Percentiles rank a stretch among this genome's conserved stretches.
Evolutionary conservation across 2,329 filamentous ascomycete species (phyloP).

Genomic region (Aspergillus fumigatus): DNA sequence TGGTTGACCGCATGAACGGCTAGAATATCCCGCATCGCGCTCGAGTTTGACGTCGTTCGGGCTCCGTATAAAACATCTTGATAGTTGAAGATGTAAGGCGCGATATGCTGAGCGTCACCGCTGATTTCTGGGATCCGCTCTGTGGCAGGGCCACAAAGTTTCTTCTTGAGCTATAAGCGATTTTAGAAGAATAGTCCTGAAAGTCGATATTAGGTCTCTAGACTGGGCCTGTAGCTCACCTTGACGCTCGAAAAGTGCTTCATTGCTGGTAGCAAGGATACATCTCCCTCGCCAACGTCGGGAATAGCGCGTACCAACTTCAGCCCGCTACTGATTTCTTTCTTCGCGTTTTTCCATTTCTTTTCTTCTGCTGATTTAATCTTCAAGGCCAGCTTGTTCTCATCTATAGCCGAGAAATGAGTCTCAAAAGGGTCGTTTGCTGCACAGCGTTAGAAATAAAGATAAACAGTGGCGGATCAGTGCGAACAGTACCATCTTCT

Average conservation of each 20-base stretch:
- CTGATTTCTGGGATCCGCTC: constrained; percentile 57
- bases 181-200: constrained; percentile 22
- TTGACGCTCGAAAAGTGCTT: constrained; percentile 33
- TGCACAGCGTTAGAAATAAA: constrained; percentile 48
- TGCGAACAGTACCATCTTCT: constrained; percentile 24
- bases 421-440: constrained; percentile 69
- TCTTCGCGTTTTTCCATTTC: constrained; percentile 46
- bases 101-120: constrained; percentile 59
- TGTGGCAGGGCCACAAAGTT: constrained; percentile 54
- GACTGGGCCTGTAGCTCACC: constrained; percentile 18
- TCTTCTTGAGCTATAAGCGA: constrained; percentile 62
- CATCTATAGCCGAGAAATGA: constrained; percentile 70
- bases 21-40: constrained; percentile 63
- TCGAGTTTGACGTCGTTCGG: constrained; percentile 64
- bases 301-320: constrained; percentile 29
- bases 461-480: neutral
- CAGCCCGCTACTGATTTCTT: constrained; percentile 28
- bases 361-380: constrained; percentile 45
- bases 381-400: constrained; percentile 52
- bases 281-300: constrained; percentile 21
- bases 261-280: constrained; percentile 24
- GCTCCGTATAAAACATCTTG: constrained; percentile 73
- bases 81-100: constrained; percentile 74
- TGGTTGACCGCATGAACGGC: constrained; percentile 89
- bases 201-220: constrained; percentile 17